Percentiles rank a stretch among this genome's conserved stretches.
Conservation (phyloP, 192 early-diverging fungal genomes). For the Coemansia sp. region DNA sequence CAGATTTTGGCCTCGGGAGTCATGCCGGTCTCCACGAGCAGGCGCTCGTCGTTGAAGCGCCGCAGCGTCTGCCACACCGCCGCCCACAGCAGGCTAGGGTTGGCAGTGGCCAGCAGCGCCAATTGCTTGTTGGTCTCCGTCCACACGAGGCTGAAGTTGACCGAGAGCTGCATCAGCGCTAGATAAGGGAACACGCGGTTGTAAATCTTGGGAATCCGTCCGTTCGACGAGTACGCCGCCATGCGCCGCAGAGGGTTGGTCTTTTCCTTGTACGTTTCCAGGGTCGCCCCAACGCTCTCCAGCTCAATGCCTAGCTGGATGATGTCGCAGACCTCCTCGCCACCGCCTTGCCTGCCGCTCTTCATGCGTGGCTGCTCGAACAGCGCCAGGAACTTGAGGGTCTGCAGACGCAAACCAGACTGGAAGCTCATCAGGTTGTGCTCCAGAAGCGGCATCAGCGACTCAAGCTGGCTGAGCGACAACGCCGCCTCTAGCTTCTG, state of each 20-base stretch:
- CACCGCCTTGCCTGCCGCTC: conserved; percentile 10
- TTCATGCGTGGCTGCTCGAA: conserved; percentile 67
- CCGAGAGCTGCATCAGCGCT: conserved; percentile 67
- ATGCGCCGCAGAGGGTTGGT: conserved; percentile 73
- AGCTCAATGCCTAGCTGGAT: conserved; percentile 56
- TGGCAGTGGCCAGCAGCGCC: conserved; percentile 51
- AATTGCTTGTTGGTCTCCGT: conserved; percentile 67
- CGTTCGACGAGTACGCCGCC: conserved; percentile 60
- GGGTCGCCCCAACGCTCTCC: conserved; percentile 62
- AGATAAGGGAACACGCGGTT: conserved; percentile 64
- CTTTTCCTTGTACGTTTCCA: conserved; percentile 79
- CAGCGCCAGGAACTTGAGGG: conserved; percentile 63
- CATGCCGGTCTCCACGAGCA: conserved; percentile 54
- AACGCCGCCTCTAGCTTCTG: conserved; percentile 18
- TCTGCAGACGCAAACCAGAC: conserved; percentile 58
- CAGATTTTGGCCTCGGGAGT: conserved; percentile 38
- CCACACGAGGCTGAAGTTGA: conserved; percentile 86
- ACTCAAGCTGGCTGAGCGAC: conserved; percentile 26
- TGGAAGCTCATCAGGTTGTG: conserved; percentile 39
- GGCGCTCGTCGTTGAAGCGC: conserved; percentile 60
- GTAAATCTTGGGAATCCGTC: conserved; percentile 72
- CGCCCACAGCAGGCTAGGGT: conserved; percentile 64
- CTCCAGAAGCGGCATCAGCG: conserved; percentile 26
- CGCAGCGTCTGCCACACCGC: conserved; percentile 57
- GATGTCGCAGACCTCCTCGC: conserved; percentile 50